Evolutionary conservation across 441 rosid species (phyloP), one percentile per base, ranked within the genome.

Genomic region (Euphorbia schlechtendalii): DNA sequence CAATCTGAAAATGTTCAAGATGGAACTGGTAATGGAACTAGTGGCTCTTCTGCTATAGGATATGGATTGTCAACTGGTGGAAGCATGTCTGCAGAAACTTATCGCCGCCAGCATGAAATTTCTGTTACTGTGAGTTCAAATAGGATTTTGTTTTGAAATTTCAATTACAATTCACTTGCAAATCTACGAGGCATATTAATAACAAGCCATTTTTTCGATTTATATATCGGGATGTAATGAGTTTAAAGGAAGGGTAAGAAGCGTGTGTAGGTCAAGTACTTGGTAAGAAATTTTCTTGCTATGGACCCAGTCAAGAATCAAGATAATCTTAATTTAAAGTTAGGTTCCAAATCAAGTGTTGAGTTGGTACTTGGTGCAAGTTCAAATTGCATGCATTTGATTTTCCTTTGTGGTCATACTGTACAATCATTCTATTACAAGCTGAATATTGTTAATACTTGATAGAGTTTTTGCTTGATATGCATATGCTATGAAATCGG

Each of bases 31-130:
- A 75, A 59, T 71, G 89, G 76, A 51, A 46, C 74, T 67, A 83
- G 72, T 61, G 81, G 72, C 56, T 63, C 82, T n/a, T 72, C 86
- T 72, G 64, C 79, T 52, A 76, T 77, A 76, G 87, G 73, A 58
- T 73, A 73, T 70, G 85, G 82, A 69, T 41, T 71, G 13, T 71
- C 78, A 66, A 70, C 77, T 61, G 83, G 78, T 5, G 90, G 73
- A 58, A 74, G 62, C 73, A 66, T 88, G 11, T 80, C 96, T 62
- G 72, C 81, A 0, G 98, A 88, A 66, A 94, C 85, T 60, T 95
- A 91, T 70, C 81, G 88, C 34, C 81, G 77, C 59, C 81, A 76
- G 22, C 99, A 95, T 84, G 99, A 95, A 77, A 91, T 95, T 71
- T 77, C 95, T 34, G 91, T 89, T 61, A 74, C 75, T 45, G 97